Evolutionary conservation across 139 green algal genomes (phyloP), one percentile per base, ranked within the genome.

Genomic region (Tetradesmus lagerheimii): DNA sequence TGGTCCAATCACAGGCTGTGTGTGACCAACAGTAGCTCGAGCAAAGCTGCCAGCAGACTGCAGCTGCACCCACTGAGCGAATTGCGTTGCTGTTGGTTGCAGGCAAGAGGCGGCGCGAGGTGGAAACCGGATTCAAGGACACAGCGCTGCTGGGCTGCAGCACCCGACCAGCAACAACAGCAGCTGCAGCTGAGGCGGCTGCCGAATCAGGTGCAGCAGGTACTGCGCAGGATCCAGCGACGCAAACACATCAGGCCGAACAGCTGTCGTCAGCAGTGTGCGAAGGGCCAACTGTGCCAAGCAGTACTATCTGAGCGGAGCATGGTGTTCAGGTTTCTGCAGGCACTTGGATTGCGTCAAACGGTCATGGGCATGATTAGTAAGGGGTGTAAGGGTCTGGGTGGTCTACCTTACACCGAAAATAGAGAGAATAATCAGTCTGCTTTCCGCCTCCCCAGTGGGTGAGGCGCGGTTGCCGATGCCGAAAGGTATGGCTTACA

Each of bases 71-170:
- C 41, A 84, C 38, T 34, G 5, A 25, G 18, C 25, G 8, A 11
- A 23, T 67, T 43, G 15, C 41, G 41, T 23, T 39, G 6, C 8
- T 34, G 5, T 37, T 83, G 34, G 16, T 11, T n/a, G 43, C 41
- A 53, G 78, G 53, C 45, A 87, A 93, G 79, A 74, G 85, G 50
- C 82, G 87, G 85, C 41, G 85, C 1, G 85, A 92, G 82, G 81
- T 94, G 76, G 91, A 94, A 75, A 57, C 77, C n/a, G 91, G 91
- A 38, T 94, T 94, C 76, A 94, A 91, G 77, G 91, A 94, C 89
- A 94, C 91, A 25, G 91, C 89, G 57, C 78, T 90, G 82, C 31
- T 76, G 20, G 47, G n/a, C 47, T 79, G 31, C 66, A 67, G 35
- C 38, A 18, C 67, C 80, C 31, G 82, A 77, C 12, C 83, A 78